Evolutionary conservation across 2,329 filamentous ascomycete genomes (phyloP), one percentile per base, ranked within the genome.

Genomic region (Periconia digitata): DNA sequence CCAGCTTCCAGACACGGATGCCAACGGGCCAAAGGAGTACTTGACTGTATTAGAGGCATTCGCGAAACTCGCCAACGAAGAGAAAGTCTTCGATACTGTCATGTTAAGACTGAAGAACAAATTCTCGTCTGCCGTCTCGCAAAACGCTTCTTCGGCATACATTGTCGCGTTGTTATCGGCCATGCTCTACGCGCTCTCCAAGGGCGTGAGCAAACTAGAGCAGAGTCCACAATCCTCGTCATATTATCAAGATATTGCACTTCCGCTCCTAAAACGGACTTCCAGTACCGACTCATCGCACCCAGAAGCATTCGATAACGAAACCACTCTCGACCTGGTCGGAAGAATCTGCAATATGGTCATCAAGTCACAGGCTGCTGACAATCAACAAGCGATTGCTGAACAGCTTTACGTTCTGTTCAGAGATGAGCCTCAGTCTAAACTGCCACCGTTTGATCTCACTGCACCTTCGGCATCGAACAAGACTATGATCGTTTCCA

Each of bases 81-180:
- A 79, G 51, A 78, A 83, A 32, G 75, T 86, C 12, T 85, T 87
- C 51, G 80, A 85, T 50, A 86, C 83, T 0, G 72, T 87, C 8
- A 76, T 86, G 27, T 72, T 85, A 35, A 76, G 84, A 23, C 69
- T 87, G 22, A 79, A 85, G 64, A 85, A 82, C 71, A 86, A 85
- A 58, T 70, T 86, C 22, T 78, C 80, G 42, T 67, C 79, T 15
- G 74, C 85, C 32, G 74, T 84, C 22, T 74, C 79, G 47, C 79
- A 79, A 53, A 69, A 74, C 23, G 73, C 77, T 3, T 75, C 78
- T 12, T 72, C 76, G 6, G 69, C 71, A 3, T 87, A 86, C 58
- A 75, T 83, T n/a, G 73, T 76, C 18, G 79, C 81, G 6, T 76
- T 87, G 5, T 71, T 87, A 2, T 75, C 82, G 20, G 84, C 84